phyloP scores from a whole-genome alignment of 176 grass and related monocot genomes.

The Oryza coarctata region DNA sequence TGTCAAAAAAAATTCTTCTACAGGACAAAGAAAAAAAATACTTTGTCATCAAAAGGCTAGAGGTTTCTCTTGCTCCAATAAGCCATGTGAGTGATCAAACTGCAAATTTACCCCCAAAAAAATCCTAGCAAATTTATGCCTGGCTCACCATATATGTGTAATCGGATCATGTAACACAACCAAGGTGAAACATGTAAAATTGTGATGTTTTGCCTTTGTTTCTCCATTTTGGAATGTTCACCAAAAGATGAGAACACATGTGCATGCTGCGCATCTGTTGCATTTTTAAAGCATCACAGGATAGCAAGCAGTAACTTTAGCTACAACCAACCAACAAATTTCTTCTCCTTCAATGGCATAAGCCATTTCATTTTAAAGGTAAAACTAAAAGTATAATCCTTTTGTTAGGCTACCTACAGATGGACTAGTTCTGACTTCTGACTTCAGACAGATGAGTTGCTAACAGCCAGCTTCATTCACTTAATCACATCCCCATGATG shows the following conservation, averaged over 20 bases:
- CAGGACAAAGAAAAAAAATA: not conserved
- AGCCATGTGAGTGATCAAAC: not conserved
- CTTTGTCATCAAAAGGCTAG: not conserved
- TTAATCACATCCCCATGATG: slow-evolving; percentile 57
- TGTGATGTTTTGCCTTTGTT: not conserved
- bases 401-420: slow-evolving; percentile 32
- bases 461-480: slow-evolving; percentile 25
- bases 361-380: not conserved
- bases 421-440: not conserved
- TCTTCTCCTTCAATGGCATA: slow-evolving; percentile 2
- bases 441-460: not conserved
- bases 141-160: not conserved
- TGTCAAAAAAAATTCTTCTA: not conserved
- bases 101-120: not conserved
- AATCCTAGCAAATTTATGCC: not conserved
- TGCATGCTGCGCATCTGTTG: not conserved
- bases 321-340: not conserved
- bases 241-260: not conserved
- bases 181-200: not conserved
- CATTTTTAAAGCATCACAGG: slow-evolving; percentile 31
- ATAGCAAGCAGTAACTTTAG: not conserved
- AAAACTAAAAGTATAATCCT: slow-evolving; percentile 1
- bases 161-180: not conserved
- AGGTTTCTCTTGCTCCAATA: not conserved
- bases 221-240: not conserved